These are phyloP conservation scores for Mycena rosella DNA, from an alignment of 768 basidiomycete genomes.

Conservation along the genomic window DNA sequence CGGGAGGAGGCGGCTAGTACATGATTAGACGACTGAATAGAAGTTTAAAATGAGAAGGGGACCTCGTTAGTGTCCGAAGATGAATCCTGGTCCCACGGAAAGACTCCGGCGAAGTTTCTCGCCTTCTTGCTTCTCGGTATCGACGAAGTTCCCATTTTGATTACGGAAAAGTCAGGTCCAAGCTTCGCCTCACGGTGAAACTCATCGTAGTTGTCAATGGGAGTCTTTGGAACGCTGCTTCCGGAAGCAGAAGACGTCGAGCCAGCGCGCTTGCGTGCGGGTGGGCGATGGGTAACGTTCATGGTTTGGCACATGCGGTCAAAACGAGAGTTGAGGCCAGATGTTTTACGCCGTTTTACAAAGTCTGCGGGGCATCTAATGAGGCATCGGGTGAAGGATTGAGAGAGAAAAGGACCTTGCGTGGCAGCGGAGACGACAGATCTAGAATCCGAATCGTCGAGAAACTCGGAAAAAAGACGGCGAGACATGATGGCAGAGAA, in stretches of 20 bases:
- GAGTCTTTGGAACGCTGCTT: slow-evolving; percentile 57
- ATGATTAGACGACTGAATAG: background rate
- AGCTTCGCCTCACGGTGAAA: slow-evolving; percentile 47
- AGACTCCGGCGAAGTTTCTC: background rate
- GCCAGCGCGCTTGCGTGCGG: slow-evolving; percentile 47
- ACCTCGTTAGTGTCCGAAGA: slow-evolving; percentile 31
- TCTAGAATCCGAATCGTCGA: slow-evolving; percentile 17
- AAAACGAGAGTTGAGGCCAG: slow-evolving; percentile 68
- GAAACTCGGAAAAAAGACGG: slow-evolving; percentile 38
- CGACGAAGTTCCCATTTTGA: slow-evolving; percentile 53
- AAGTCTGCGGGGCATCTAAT: background rate
- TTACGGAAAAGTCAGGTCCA: slow-evolving; percentile 55
- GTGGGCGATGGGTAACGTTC: slow-evolving; percentile 52
- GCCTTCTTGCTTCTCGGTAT: slow-evolving; percentile 8
- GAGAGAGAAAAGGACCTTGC: slow-evolving; percentile 21
- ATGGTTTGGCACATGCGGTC: slow-evolving; percentile 78
- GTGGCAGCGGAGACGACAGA: background rate
- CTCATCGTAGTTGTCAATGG: slow-evolving; percentile 54
- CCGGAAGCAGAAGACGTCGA: slow-evolving; percentile 62
- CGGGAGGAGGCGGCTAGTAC: slow-evolving; percentile 13
- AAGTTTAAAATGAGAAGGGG: background rate
- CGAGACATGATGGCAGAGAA: slow-evolving; percentile 13
- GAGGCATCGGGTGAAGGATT: background rate
- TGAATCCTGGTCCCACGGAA: slow-evolving; percentile 30
- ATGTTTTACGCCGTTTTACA: slow-evolving; percentile 62